phyloP scores from a whole-genome alignment of 1,284 basidiomycete genomes.

The Trametes hirsuta region DNA sequence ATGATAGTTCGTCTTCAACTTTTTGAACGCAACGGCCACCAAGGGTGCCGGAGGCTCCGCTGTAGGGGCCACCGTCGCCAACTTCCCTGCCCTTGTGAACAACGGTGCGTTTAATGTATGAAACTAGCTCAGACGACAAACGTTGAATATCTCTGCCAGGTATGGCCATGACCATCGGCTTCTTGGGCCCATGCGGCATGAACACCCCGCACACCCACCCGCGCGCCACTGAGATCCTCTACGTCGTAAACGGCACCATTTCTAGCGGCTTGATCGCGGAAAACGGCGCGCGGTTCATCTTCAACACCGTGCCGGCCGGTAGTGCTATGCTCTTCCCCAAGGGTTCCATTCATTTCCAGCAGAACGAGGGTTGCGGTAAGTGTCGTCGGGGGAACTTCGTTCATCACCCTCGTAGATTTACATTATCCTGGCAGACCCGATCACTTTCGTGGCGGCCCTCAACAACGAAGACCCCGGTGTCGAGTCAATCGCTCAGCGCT shows the following conservation, averaged over 20 bases:
- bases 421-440: background rate
- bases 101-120: slow-evolving; percentile 17
- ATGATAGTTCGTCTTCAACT: slow-evolving; percentile 35
- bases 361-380: slow-evolving; percentile 37
- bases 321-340: slow-evolving; percentile 39
- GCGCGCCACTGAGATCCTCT: slow-evolving; percentile 41
- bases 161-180: slow-evolving; percentile 33
- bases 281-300: slow-evolving; percentile 40
- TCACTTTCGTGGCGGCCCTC: slow-evolving; percentile 31
- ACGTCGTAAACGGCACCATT: slow-evolving; percentile 38
- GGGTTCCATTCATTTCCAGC: slow-evolving; percentile 42
- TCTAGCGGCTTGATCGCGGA: slow-evolving; percentile 39
- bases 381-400: background rate
- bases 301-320: slow-evolving; percentile 36
- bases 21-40: slow-evolving; percentile 26
- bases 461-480: slow-evolving; percentile 41
- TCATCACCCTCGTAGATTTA: background rate
- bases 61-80: slow-evolving; percentile 29
- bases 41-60: slow-evolving; percentile 32
- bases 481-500: slow-evolving; percentile 35
- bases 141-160: slow-evolving; percentile 2
- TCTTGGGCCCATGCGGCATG: slow-evolving; percentile 39
- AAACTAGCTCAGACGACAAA: background rate
- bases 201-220: slow-evolving; percentile 45
- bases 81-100: slow-evolving; percentile 35